These are phyloP conservation scores for Cymbomonas tetramitiformis DNA, from an alignment of 139 green algal genomes.

Conservation along the genomic window DNA sequence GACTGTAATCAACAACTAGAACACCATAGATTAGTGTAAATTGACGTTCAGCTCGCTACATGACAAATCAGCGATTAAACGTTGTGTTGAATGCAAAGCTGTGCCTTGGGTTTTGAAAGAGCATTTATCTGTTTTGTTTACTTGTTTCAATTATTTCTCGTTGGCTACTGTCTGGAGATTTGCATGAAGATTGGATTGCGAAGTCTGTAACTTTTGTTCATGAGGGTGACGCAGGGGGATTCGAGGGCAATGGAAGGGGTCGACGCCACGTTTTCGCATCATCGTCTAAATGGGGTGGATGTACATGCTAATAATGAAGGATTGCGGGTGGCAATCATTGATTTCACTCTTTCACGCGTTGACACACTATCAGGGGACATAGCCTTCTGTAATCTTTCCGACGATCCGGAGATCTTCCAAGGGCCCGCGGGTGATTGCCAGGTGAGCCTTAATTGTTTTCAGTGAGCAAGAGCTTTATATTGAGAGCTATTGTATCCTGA, in stretches of 20 bases:
- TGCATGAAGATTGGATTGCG: too few relatives aligned
- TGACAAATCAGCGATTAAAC: slow-evolving; percentile 1
- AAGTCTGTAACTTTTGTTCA: too few relatives aligned
- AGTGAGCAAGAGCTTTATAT: neutral
- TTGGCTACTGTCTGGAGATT: too few relatives aligned
- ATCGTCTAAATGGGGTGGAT: slow-evolving; percentile 7
- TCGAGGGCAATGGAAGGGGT: slow-evolving; percentile 1
- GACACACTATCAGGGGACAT: slow-evolving; percentile 24
- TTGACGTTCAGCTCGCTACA: too few relatives aligned
- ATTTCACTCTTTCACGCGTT: slow-evolving; percentile 77
- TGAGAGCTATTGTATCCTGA: neutral
- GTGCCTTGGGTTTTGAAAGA: slow-evolving; percentile 26
- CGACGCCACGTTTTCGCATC: neutral
- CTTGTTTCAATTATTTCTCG: too few relatives aligned
- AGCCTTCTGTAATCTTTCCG: slow-evolving; percentile 55
- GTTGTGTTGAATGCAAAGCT: neutral
- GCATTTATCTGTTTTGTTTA: slow-evolving; percentile 45
- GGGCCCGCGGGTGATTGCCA: slow-evolving; percentile 64
- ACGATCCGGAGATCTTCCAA: slow-evolving; percentile 74
- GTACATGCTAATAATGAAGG: neutral
- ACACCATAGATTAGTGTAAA: too few relatives aligned
- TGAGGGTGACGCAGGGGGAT: too few relatives aligned
- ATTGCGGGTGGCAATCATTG: slow-evolving; percentile 45
- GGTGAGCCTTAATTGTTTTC: slow-evolving; percentile 32
- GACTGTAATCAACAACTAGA: too few relatives aligned